These are phyloP conservation scores for Xenosphaeropsis pyriputrescens DNA, from an alignment of 2,329 filamentous ascomycete genomes.

Conservation along the genomic window DNA sequence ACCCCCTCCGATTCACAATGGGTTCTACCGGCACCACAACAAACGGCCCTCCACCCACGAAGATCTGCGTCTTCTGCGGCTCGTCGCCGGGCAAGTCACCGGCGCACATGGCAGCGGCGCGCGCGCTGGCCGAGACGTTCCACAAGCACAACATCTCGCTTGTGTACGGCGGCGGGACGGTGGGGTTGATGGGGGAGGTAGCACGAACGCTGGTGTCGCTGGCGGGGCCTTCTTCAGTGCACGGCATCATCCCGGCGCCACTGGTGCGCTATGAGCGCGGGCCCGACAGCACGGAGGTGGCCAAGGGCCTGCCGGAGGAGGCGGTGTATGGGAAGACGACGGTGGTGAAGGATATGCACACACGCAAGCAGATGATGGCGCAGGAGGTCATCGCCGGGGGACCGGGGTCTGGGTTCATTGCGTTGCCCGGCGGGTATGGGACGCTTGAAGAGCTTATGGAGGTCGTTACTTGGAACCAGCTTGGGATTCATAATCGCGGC, in stretches of 20 bases:
- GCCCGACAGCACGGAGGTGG: constrained; percentile 35
- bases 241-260: constrained; percentile 85
- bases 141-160: constrained; percentile 65
- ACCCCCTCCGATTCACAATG: neutral
- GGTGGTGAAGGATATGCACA: constrained; percentile 91
- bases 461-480: constrained; percentile 85
- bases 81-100: constrained; percentile 60
- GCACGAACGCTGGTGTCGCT: constrained; percentile 75
- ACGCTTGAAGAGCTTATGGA: constrained; percentile 95
- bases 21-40: constrained; percentile 1
- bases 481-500: constrained; percentile 74
- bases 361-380: constrained; percentile 88
- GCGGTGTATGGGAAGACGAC: constrained; percentile 68
- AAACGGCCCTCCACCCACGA: constrained; percentile 26
- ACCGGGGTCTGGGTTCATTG: constrained; percentile 76
- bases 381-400: constrained; percentile 70
- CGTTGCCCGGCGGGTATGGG: constrained; percentile 78
- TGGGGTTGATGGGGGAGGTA: constrained; percentile 89
- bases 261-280: constrained; percentile 65
- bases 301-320: constrained; percentile 25
- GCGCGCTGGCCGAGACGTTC: constrained; percentile 57
- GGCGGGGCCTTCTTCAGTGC: constrained; percentile 66
- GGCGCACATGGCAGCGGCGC: constrained; percentile 64
- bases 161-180: constrained; percentile 90
- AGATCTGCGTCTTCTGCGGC: constrained; percentile 92